These are phyloP conservation scores for Xylaria sp. DNA, from an alignment of 2,329 filamentous ascomycete genomes.

Conservation along the genomic window DNA sequence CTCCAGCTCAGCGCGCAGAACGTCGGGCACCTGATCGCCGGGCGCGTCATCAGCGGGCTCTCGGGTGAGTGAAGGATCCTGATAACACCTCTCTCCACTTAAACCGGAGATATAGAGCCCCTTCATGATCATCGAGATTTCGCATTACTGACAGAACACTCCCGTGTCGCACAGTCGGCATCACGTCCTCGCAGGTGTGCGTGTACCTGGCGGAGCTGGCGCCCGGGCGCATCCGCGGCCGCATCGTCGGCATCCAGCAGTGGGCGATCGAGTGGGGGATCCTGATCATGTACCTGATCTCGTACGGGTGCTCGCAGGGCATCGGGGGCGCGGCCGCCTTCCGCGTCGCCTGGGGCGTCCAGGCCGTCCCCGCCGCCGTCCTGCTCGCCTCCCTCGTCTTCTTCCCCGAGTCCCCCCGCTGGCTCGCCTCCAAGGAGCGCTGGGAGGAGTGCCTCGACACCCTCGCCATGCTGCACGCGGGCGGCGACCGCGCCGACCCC, in stretches of 20 bases:
- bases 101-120: no score
- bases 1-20: slow-evolving; percentile 61
- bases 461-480: slow-evolving; percentile 19
- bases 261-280: slow-evolving; percentile 70
- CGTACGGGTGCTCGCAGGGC: slow-evolving; percentile 61
- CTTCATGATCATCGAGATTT: neutral
- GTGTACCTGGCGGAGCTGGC: slow-evolving; percentile 70
- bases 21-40: slow-evolving; percentile 53
- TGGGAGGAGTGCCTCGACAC: slow-evolving; percentile 39
- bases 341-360: slow-evolving; percentile 64
- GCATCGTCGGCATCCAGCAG: slow-evolving; percentile 70
- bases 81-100: no score
- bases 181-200: slow-evolving; percentile 65
- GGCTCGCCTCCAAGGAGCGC: slow-evolving; percentile 52
- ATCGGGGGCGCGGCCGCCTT: slow-evolving; percentile 59
- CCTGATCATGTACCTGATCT: slow-evolving; percentile 44
- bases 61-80: neutral
- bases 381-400: slow-evolving; percentile 58
- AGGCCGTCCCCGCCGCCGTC: slow-evolving; percentile 41
- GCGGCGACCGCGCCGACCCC: slow-evolving; percentile 41
- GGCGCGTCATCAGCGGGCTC: slow-evolving; percentile 62
- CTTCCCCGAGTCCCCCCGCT: slow-evolving; percentile 61
- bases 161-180: slow-evolving; percentile 53
- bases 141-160: neutral
- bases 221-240: slow-evolving; percentile 57